Evolutionary conservation across 805 yeast genomes (phyloP).

Genomic region (Kuraishia floccosa): DNA sequence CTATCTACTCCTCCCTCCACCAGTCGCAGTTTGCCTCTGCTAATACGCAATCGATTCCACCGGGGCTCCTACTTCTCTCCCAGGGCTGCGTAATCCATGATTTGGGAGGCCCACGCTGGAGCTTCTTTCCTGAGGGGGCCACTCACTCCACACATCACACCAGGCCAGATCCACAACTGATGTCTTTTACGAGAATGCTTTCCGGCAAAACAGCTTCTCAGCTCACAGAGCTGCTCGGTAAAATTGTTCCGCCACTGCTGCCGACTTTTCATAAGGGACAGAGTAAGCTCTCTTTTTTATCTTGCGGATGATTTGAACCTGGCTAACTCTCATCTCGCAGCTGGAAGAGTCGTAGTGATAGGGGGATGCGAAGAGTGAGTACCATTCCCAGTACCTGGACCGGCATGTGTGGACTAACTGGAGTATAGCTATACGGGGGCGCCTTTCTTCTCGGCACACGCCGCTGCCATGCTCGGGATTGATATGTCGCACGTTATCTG

Average conservation of each 20-base stretch:
- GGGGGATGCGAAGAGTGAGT: slow-evolving; percentile 85
- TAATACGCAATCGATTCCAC: too few relatives aligned
- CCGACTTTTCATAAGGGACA: slow-evolving; percentile 83
- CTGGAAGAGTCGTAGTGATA: slow-evolving; percentile 74
- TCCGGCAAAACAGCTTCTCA: slow-evolving; percentile 15
- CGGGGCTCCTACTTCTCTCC: too few relatives aligned
- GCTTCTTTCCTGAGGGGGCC: too few relatives aligned
- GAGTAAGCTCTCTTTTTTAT: slow-evolving; percentile 19
- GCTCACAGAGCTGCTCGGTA: slow-evolving; percentile 34
- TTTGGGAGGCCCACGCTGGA: too few relatives aligned
- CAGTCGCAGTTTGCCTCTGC: too few relatives aligned
- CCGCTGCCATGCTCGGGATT: slow-evolving; percentile 76
- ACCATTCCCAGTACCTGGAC: too few relatives aligned
- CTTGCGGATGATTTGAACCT: neutral
- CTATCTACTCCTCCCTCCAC: too few relatives aligned
- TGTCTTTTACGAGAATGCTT: neutral
- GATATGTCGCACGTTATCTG: slow-evolving; percentile 90
- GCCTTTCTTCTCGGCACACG: slow-evolving; percentile 81
- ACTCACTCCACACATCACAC: too few relatives aligned
- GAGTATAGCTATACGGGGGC: slow-evolving; percentile 83
- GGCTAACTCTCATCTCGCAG: slow-evolving; percentile 11
- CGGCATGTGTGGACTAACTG: too few relatives aligned
- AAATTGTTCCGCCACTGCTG: slow-evolving; percentile 65
- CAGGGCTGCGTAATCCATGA: too few relatives aligned
- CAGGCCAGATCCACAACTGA: too few relatives aligned